A percentile compares a stretch with the other conserved stretches of the same genome.
These are phyloP conservation scores for Leonotis leonurus DNA, from an alignment of 257 asterid species.

Conservation along the genomic window DNA sequence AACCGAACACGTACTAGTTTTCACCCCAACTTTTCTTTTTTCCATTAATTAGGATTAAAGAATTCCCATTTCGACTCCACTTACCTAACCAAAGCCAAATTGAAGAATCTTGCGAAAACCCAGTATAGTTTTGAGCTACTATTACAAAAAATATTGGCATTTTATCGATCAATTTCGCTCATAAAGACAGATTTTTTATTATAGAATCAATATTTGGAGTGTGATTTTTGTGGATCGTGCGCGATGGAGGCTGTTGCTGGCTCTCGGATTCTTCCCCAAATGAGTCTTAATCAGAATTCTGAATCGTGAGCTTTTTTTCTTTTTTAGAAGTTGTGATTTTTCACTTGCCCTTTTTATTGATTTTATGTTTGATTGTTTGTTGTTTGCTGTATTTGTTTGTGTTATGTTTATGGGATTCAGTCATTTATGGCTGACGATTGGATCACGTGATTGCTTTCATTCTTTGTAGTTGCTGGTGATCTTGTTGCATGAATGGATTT, in stretches of 20 bases:
- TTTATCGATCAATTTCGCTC: background rate
- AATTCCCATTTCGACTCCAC: background rate
- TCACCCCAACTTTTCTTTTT: background rate
- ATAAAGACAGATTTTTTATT: background rate
- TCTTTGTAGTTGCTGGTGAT: background rate
- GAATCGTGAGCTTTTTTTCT: constrained; percentile 35
- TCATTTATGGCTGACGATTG: background rate
- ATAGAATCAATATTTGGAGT: background rate
- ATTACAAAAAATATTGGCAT: background rate
- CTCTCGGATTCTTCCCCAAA: constrained; percentile 39
- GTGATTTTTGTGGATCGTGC: background rate
- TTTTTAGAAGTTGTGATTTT: background rate
- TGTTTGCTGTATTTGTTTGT: background rate
- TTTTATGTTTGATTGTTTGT: background rate
- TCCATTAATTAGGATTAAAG: background rate
- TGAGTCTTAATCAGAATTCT: constrained; percentile 25
- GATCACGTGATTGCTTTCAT: background rate
- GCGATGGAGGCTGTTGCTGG: constrained; percentile 52
- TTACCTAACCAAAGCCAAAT: background rate
- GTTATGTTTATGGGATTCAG: background rate
- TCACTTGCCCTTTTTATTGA: background rate
- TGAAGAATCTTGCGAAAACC: constrained; percentile 6
- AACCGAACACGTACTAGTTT: background rate
- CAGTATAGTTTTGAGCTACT: background rate
- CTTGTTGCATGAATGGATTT: background rate